phyloP scores from a whole-genome alignment of 768 basidiomycete species.

The Nevesoporus exiguus region DNA sequence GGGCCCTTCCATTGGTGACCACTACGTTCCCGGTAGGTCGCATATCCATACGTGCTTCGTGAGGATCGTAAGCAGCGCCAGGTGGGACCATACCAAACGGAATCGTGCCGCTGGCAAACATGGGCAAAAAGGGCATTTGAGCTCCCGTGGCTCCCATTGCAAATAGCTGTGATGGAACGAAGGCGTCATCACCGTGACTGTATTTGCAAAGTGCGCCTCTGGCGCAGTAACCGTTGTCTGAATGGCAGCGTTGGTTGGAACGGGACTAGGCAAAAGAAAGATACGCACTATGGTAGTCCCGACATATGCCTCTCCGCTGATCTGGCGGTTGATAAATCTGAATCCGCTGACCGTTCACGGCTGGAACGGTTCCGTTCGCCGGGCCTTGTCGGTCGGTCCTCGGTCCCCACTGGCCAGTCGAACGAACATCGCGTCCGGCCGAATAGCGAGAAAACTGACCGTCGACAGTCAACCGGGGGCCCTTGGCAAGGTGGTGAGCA shows the following conservation, averaged over 20 bases:
- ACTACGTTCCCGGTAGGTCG: constrained; percentile 43
- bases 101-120: constrained; percentile 57
- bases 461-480: constrained; percentile 62
- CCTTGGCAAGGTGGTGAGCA: constrained; percentile 60
- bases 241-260: constrained; percentile 9
- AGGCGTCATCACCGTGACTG: constrained; percentile 88
- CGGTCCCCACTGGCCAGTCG: constrained; percentile 42
- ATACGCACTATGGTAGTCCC: constrained; percentile 88
- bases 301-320: constrained; percentile 74
- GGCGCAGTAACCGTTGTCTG: constrained; percentile 90
- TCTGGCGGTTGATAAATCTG: constrained; percentile 70
- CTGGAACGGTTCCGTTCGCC: constrained; percentile 25
- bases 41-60: constrained; percentile 80
- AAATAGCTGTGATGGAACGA: constrained; percentile 68
- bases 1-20: constrained; percentile 30
- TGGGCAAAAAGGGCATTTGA: constrained; percentile 62
- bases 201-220: constrained; percentile 88
- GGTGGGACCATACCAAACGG: constrained; percentile 50
- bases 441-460: constrained; percentile 64
- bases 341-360: constrained; percentile 44
- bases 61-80: constrained; percentile 66
- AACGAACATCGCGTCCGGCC: constrained; percentile 39
- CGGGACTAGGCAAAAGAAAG: constrained; percentile 1
- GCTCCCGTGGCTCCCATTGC: constrained; percentile 45
- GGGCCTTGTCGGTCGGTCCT: constrained; percentile 30